These are phyloP conservation scores for Lyophyllum atratum DNA, from an alignment of 768 basidiomycete species.

Conservation along the genomic window DNA sequence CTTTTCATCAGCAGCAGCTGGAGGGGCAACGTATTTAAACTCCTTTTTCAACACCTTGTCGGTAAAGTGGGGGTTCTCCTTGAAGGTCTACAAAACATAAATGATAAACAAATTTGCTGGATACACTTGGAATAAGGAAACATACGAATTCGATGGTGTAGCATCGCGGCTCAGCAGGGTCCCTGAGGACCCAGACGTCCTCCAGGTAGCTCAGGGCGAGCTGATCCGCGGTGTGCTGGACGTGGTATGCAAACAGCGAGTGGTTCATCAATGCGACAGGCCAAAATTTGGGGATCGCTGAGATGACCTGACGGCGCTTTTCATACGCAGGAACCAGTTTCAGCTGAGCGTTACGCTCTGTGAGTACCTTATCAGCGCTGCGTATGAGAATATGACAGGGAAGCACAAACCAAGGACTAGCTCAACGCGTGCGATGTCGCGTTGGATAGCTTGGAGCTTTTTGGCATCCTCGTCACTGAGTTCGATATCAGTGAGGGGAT, in stretches of 20 bases:
- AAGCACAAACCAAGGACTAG: constrained; percentile 59
- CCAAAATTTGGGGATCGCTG: constrained; percentile 80
- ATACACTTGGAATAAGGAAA: constrained; percentile 17
- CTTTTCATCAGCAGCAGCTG: constrained; percentile 53
- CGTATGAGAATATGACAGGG: background rate
- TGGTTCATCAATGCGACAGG: constrained; percentile 83
- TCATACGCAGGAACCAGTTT: constrained; percentile 64
- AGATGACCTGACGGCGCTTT: constrained; percentile 66
- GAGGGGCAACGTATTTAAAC: constrained; percentile 67
- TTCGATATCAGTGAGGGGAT: constrained; percentile 65
- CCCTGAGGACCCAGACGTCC: constrained; percentile 81
- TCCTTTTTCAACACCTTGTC: constrained; percentile 80
- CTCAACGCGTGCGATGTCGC: constrained; percentile 71
- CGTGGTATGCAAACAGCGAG: constrained; percentile 58
- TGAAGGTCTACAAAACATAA: constrained; percentile 63
- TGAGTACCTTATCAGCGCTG: background rate
- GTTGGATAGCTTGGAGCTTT: constrained; percentile 66
- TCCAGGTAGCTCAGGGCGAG: constrained; percentile 82
- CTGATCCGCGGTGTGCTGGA: constrained; percentile 76
- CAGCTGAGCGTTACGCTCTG: constrained; percentile 67
- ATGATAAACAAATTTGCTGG: constrained; percentile 5
- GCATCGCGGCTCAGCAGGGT: constrained; percentile 72
- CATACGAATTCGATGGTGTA: constrained; percentile 90
- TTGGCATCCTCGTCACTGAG: constrained; percentile 72
- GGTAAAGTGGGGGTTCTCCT: constrained; percentile 82